Base-by-base conservation (phyloP, 768 basidiomycete species). In the Rubroboletus satanas region DNA sequence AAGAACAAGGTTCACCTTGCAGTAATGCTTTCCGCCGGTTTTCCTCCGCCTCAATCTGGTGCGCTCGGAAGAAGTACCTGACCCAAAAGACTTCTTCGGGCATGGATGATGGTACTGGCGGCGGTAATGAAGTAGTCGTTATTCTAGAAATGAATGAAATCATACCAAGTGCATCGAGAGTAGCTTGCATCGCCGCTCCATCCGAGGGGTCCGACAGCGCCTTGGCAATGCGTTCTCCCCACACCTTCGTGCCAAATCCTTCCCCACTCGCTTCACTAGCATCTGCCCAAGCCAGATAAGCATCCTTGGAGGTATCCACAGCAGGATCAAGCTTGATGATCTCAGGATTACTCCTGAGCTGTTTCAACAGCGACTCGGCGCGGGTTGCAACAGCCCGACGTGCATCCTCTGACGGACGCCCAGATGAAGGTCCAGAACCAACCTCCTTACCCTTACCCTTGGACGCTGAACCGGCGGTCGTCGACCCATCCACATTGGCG, bases 21-120 rank as follows among this genome's bases (percentile, higher is more conserved):
- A 95, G 73, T 33, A 95, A 72, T 32, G 83, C 83, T 68, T 88
- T 90, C 54, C 93, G 83, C 56, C 85, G 84, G 62, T 81, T 83
- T 67, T 90, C 88, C 59, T 93, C 90, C n/a, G 73, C 66, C 49
- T 83, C 80, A 55, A 93, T 90, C 64, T 93, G 92, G 68, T 90
- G 76, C 18, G 83, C 80, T 11, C 93, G 82, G 82, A 94, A 97
- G 75, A 93, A 94, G 73, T 90, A 96, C 7, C 93, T 81, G 37
- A 79, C 79, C 93, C 93, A 96, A 71, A 95, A 97, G 14, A 75
- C 75, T 43, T 83, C 79, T 48, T 78, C 77, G 2, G 80, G 76
- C 69, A 93, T 73, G 48, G 76, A 75, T 11, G 80, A 76, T 2
- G 91, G 90, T 2, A 92, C 92, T 93, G 59, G n/a, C 23, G n/a